Conservation (phyloP, 1,139 yeast genomes). For the Debaryomyces subglobosus region DNA sequence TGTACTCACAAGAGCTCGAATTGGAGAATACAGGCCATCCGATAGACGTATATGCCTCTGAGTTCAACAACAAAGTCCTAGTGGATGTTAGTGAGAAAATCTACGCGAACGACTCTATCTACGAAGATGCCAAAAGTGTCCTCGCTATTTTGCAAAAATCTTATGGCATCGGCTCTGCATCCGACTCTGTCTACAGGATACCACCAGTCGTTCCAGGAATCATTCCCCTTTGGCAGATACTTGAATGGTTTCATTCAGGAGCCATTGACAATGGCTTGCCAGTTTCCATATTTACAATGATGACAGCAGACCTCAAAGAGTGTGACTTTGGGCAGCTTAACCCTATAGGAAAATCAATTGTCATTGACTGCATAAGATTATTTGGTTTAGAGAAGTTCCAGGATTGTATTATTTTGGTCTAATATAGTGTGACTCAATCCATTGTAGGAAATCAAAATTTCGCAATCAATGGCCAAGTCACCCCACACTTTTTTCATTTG, state of each 20-base stretch:
- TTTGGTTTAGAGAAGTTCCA: conserved; percentile 39
- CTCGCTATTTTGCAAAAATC: conserved; percentile 20
- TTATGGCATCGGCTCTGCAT: not conserved
- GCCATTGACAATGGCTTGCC: conserved; percentile 20
- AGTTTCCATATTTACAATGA: conserved; percentile 19
- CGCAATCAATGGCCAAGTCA: conserved; percentile 7
- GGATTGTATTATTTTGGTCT: conserved; percentile 20
- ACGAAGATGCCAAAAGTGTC: conserved; percentile 26
- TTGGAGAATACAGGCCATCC: conserved; percentile 24
- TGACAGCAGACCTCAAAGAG: conserved; percentile 16
- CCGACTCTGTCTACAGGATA: conserved; percentile 15
- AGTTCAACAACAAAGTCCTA: conserved; percentile 14
- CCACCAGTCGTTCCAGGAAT: conserved; percentile 57
- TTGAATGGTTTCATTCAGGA: conserved; percentile 26
- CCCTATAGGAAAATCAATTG: conserved; percentile 25
- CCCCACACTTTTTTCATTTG: conserved; percentile 8
- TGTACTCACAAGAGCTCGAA: conserved; percentile 17
- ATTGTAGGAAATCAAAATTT: not conserved
- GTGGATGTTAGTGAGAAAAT: conserved; percentile 39
- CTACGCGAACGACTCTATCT: conserved; percentile 32
- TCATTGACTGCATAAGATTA: conserved; percentile 44
- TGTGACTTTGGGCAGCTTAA: conserved; percentile 23
- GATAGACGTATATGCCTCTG: conserved; percentile 14
- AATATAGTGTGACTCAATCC: conserved; percentile 3
- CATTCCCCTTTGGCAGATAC: conserved; percentile 50